A percentile compares a stretch with the other conserved stretches of the same genome.
phyloP scores from a whole-genome alignment of 495 filamentous ascomycete genomes.

The Xylaria sp. region DNA sequence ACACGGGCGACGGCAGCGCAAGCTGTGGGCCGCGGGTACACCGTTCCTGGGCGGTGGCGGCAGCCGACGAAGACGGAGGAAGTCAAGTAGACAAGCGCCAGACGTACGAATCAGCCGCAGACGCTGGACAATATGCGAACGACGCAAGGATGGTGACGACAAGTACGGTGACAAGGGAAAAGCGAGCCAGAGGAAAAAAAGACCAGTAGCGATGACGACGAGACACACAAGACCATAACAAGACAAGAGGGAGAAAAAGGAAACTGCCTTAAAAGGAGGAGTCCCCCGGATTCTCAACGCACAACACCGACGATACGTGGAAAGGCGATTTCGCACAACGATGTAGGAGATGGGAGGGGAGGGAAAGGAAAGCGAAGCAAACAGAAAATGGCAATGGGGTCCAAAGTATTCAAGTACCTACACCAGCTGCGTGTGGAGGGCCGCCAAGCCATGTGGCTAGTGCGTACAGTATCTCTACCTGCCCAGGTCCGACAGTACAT shows the following conservation, averaged over 20 bases:
- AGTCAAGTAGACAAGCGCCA: conserved; percentile 30
- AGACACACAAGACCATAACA: conserved; percentile 32
- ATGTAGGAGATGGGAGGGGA: conserved; percentile 42
- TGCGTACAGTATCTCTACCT: conserved; percentile 22
- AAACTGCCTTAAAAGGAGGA: conserved; percentile 59
- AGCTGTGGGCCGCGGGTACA: conserved; percentile 19
- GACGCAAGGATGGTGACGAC: conserved; percentile 35
- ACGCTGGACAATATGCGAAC: conserved; percentile 36
- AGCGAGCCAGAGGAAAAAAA: conserved; percentile 33
- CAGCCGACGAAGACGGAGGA: conserved; percentile 15
- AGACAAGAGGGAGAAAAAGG: conserved; percentile 45
- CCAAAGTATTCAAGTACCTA: conserved; percentile 27
- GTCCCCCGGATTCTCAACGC: conserved; percentile 56
- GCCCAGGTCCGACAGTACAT: not conserved
- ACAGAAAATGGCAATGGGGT: conserved; percentile 36
- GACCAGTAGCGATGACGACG: conserved; percentile 36
- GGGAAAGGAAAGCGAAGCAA: conserved; percentile 41
- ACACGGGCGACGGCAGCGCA: conserved; percentile 20
- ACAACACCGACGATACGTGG: conserved; percentile 44
- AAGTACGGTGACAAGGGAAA: conserved; percentile 48
- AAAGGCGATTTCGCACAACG: conserved; percentile 39
- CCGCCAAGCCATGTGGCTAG: conserved; percentile 23
- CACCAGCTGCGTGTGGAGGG: conserved; percentile 2
- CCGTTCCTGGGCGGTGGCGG: conserved; percentile 12
- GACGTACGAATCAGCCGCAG: conserved; percentile 34